Evolutionary conservation across 306 rosid genomes (phyloP), one percentile per base, ranked within the genome.

Genomic region (Cicer arietinum): DNA sequence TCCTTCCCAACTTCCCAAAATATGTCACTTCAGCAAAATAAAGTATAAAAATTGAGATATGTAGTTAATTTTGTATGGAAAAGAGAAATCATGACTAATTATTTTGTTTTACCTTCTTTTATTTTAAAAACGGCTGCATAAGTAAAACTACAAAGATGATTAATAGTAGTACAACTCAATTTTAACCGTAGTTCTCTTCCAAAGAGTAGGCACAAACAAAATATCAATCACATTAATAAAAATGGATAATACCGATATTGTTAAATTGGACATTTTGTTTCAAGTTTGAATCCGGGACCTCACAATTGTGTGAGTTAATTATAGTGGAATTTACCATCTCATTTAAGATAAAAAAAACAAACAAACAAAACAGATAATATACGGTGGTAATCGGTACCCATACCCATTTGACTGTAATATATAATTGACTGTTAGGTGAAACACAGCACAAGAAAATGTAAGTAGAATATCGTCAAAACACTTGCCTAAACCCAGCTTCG

Each of bases 141-240:
- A 77, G 14, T 56, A 45, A 64, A 46, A 53, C 57, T 52, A 5
- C 13, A 14, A 45, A 58, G 46, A 44, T 10, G 47, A 8, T 14
- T 30, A 30, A 6, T 30, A 11, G 43, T 51, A 40, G n/a, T n/a
- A 37, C 25, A 10, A 12, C 10, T 47, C 43, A 37, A 16, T 16
- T 11, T 11, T 37, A 40, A 13, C 54, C 18, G 0, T 40, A 53
- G 25, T 44, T 25, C 65, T 58, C 35, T 58, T 58, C 8, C n/a
- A 25, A 58, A 25, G 40, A 45, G 58, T 66, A 65, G 43, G 50
- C 78, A 11, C 70, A 63, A 11, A 13, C 17, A 41, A 60, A 41
- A 44, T 7, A 5, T 17, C n/a, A 79, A 61, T 11, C 18, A 20
- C 42, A 18, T 25, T 8, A 65, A 13, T 30, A 30, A 52, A 67